phyloP scores from a whole-genome alignment of 805 yeast species.

The Torulaspora indica region DNA sequence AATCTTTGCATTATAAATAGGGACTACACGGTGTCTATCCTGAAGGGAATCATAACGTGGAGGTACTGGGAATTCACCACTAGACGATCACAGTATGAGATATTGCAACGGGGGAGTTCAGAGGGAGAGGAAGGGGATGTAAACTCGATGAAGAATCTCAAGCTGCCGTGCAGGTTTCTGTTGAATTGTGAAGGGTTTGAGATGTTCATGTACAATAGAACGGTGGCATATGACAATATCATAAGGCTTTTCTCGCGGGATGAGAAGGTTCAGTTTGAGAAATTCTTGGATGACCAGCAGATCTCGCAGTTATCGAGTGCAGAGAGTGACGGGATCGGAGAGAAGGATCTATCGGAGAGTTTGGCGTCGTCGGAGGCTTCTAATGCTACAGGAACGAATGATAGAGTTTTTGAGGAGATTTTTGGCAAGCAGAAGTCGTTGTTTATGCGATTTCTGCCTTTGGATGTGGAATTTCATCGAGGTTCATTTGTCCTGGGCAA shows the following conservation, averaged over 20 bases:
- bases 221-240: constrained; percentile 67
- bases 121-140: constrained; percentile 16
- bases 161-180: constrained; percentile 52
- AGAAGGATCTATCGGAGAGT: constrained; percentile 12
- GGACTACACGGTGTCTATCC: constrained; percentile 64
- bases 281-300: constrained; percentile 21
- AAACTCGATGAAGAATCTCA: constrained; percentile 37
- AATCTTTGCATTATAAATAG: constrained; percentile 70
- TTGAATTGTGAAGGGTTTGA: constrained; percentile 74
- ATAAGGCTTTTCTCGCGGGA: constrained; percentile 36
- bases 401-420: constrained; percentile 17
- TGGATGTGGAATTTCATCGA: constrained; percentile 53
- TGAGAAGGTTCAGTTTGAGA: constrained; percentile 21
- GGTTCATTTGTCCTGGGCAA: constrained; percentile 82
- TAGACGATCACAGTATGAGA: constrained; percentile 29
- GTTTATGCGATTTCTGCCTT: constrained; percentile 49
- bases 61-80: constrained; percentile 70
- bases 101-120: constrained; percentile 7
- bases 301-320: constrained; percentile 14
- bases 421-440: constrained; percentile 15
- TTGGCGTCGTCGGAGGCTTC: constrained; percentile 8
- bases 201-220: constrained; percentile 74
- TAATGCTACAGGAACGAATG: constrained; percentile 15
- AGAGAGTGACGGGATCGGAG: constrained; percentile 13
- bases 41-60: constrained; percentile 81